Evolutionary conservation across 768 basidiomycete species (phyloP).

Genomic region (Lentinula guzmanii): DNA sequence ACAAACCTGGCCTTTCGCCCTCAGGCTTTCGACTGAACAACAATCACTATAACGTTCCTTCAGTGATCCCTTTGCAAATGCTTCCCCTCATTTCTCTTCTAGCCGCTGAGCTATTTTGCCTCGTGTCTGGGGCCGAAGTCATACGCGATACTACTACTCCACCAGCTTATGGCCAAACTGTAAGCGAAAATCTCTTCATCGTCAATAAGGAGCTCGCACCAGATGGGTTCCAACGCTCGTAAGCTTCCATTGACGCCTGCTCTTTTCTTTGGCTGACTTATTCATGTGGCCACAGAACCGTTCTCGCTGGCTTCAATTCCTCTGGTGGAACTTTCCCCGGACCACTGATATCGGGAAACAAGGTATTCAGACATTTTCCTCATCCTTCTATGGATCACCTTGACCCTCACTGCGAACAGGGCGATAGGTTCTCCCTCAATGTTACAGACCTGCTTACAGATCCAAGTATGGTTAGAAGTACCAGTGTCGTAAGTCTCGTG

Average conservation of each 20-base stretch:
- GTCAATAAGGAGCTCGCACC: not conserved
- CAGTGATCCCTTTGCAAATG: not conserved
- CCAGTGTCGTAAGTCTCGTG: conserved; percentile 27
- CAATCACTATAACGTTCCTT: not conserved
- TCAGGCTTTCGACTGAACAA: not conserved
- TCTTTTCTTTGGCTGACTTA: not conserved
- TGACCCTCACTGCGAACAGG: conserved; percentile 6
- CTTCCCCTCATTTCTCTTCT: not conserved
- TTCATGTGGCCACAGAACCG: not conserved
- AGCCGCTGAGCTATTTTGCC: not conserved
- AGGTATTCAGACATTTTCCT: not conserved
- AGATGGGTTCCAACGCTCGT: conserved; percentile 1
- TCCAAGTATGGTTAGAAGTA: conserved; percentile 28
- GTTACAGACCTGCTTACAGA: conserved; percentile 33
- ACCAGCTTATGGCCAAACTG: not conserved
- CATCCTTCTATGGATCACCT: too few relatives aligned
- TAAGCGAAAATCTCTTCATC: not conserved
- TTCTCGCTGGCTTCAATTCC: not conserved
- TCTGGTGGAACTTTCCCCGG: not conserved
- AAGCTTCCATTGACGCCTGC: not conserved
- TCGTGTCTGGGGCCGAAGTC: not conserved
- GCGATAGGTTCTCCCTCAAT: conserved; percentile 27
- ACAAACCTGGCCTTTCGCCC: not conserved
- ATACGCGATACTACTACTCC: not conserved
- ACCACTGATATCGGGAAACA: not conserved